phyloP scores from a whole-genome alignment of 441 rosid genomes.

The Populus hybrid region DNA sequence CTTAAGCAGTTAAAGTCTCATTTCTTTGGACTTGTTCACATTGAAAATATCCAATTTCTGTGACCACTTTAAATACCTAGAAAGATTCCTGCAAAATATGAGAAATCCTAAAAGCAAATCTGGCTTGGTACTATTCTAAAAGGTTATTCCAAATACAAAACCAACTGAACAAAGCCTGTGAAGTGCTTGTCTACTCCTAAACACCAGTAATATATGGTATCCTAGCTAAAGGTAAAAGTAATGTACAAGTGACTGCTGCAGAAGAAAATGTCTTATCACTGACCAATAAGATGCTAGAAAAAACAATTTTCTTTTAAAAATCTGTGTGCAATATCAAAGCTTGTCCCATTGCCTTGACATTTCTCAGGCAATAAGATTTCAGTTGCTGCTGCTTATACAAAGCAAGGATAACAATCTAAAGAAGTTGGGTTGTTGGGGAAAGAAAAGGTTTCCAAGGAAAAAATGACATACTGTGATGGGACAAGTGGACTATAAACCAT shows the following conservation, averaged over 20 bases:
- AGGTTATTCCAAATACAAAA: background rate
- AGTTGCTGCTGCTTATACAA: too few species aligned
- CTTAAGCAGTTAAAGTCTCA: background rate
- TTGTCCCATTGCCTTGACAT: too few species aligned
- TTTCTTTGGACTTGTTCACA: too few species aligned
- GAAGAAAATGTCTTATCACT: background rate
- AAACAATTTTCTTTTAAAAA: background rate
- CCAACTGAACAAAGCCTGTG: background rate
- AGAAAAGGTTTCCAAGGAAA: conserved; percentile 4
- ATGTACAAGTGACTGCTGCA: background rate
- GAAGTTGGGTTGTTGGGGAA: background rate
- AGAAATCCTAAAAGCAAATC: background rate
- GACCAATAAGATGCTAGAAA: background rate
- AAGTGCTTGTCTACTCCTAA: background rate
- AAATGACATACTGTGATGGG: conserved; percentile 65
- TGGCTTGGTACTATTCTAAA: background rate
- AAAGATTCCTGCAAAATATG: background rate
- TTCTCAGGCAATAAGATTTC: too few species aligned
- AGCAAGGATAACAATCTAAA: background rate
- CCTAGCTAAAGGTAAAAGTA: background rate
- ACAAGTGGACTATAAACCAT: conserved; percentile 83
- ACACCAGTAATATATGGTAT: background rate
- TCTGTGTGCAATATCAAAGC: background rate
- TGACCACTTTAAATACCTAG: too few species aligned
- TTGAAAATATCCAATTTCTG: too few species aligned